These are phyloP conservation scores for Alternaria postmessia DNA, from an alignment of 2,329 filamentous ascomycete species.

Conservation along the genomic window DNA sequence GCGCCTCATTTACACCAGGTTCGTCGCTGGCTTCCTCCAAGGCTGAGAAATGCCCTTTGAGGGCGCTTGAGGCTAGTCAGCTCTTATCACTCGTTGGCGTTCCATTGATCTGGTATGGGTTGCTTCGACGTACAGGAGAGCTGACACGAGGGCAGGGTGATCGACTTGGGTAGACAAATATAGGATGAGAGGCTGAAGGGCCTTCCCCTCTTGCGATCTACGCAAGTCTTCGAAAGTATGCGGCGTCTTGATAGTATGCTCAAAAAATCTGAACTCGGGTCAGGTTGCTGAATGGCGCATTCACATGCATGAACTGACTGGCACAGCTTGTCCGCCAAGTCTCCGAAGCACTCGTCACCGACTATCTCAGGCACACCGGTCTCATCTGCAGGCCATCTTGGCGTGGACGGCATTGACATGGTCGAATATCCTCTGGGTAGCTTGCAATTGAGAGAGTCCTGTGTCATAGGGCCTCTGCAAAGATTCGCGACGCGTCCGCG, in stretches of 20 bases:
- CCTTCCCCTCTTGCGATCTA: conserved; percentile 67
- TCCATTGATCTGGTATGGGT: background rate
- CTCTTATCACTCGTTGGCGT: background rate
- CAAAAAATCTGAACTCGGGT: conserved; percentile 48
- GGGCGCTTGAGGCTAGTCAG: conserved; percentile 60
- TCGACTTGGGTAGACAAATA: conserved; percentile 70
- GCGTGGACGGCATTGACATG: conserved; percentile 42
- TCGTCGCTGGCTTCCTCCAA: conserved; percentile 65
- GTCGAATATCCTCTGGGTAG: conserved; percentile 7
- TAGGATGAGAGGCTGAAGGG: conserved; percentile 68
- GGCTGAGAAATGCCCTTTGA: conserved; percentile 77
- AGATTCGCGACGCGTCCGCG: conserved; percentile 18
- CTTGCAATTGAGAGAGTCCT: conserved; percentile 12
- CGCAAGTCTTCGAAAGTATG: conserved; percentile 77
- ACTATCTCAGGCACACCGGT: conserved; percentile 65
- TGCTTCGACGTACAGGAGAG: conserved; percentile 68
- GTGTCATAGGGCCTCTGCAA: conserved; percentile 10
- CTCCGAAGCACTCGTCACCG: conserved; percentile 67
- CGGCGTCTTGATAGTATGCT: conserved; percentile 69
- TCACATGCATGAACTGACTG: conserved; percentile 29
- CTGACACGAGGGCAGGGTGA: conserved; percentile 75
- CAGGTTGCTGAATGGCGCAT: conserved; percentile 18
- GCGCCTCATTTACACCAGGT: conserved; percentile 71
- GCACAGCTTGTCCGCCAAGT: conserved; percentile 72
- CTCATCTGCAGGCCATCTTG: conserved; percentile 38